Evolutionary conservation across 2,329 filamentous ascomycete genomes (phyloP).

Genomic region (Pyrenophora seminiperda): DNA sequence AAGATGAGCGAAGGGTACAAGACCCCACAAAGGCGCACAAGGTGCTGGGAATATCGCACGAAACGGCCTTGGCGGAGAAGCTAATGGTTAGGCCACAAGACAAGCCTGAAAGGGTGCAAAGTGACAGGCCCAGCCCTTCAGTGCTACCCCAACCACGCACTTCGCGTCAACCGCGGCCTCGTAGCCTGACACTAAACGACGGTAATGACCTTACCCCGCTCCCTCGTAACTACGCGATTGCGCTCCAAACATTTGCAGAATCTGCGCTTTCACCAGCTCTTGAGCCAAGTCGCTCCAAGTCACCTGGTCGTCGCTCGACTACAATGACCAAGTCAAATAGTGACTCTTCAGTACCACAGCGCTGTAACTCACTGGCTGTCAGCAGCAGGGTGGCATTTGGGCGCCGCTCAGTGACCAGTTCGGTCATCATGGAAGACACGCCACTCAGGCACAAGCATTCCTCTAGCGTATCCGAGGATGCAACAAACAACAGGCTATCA

Average conservation of each 20-base stretch:
- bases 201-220: slow-evolving; percentile 42
- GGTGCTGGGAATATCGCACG: slow-evolving; percentile 46
- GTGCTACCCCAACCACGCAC: slow-evolving; percentile 23
- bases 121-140: slow-evolving; percentile 11
- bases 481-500: slow-evolving; percentile 22
- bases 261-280: slow-evolving; percentile 21
- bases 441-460: slow-evolving; percentile 34
- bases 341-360: slow-evolving; percentile 22
- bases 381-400: slow-evolving; percentile 40
- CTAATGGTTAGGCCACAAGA: slow-evolving; percentile 5
- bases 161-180: slow-evolving; percentile 34
- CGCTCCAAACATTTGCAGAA: slow-evolving; percentile 42
- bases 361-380: slow-evolving; percentile 38
- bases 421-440: slow-evolving; percentile 27
- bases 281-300: slow-evolving; percentile 15
- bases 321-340: slow-evolving; percentile 27
- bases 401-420: slow-evolving; percentile 30
- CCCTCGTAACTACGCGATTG: slow-evolving; percentile 49
- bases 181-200: slow-evolving; percentile 44
- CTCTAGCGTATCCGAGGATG: slow-evolving; percentile 31
- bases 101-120: slow-evolving; percentile 6
- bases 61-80: slow-evolving; percentile 26
- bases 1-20: slow-evolving; percentile 27
- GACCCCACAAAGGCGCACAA: slow-evolving; percentile 50
- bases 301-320: slow-evolving; percentile 26